phyloP scores from a whole-genome alignment of 352 stramenopile species.

The Blastocystis hominis region DNA sequence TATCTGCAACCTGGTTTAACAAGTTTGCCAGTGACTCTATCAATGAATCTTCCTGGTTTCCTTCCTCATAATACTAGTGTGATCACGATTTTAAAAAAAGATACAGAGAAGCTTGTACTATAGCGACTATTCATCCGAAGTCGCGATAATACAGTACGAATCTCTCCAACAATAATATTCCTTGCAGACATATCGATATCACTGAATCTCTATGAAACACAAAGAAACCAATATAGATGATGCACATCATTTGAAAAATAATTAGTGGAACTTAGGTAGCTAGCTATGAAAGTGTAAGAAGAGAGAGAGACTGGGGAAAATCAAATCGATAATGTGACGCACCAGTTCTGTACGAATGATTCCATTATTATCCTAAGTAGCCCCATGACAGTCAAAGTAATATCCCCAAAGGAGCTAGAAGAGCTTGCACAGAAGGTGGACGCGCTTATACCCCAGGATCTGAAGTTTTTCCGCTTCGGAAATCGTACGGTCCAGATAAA shows the following conservation, averaged over 20 bases:
- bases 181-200: conserved; percentile 44
- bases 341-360: no score
- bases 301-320: no score
- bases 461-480: conserved; percentile 10
- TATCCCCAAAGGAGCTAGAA: neutral
- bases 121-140: conserved; percentile 41
- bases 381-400: neutral
- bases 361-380: neutral
- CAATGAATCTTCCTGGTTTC: neutral
- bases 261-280: no score
- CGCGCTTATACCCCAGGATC: neutral
- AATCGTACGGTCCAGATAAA: conserved; percentile 27
- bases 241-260: no score
- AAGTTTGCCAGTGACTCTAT: conserved; percentile 16
- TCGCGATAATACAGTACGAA: conserved; percentile 48
- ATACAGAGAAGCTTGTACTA: neutral
- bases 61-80: neutral
- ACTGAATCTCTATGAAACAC: neutral
- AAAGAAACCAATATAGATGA: neutral
- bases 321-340: no score
- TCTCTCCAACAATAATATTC: conserved; percentile 56
- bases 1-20: conserved; percentile 2
- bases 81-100: neutral
- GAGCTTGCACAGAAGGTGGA: conserved; percentile 14
- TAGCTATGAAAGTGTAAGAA: no score